Evolutionary conservation across 2,329 filamentous ascomycete species (phyloP).

Genomic region (Myriangium duriaei): DNA sequence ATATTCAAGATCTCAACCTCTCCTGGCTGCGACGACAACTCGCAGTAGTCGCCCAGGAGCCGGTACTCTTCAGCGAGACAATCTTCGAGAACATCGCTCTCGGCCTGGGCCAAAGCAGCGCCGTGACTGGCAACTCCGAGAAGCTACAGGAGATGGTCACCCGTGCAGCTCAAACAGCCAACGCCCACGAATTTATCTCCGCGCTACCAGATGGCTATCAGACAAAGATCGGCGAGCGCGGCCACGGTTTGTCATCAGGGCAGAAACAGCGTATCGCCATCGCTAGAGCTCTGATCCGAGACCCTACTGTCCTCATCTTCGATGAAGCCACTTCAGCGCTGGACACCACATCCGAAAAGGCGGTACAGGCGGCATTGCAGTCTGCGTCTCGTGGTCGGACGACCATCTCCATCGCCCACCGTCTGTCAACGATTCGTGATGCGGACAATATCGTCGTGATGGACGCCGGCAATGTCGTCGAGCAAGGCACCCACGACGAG

Average conservation of each 20-base stretch:
- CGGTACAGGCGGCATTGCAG: slow-evolving; percentile 27
- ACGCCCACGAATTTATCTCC: slow-evolving; percentile 12
- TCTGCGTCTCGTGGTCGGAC: slow-evolving; percentile 23
- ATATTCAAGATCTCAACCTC: slow-evolving; percentile 39
- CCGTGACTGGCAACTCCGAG: slow-evolving; percentile 45
- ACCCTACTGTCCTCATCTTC: slow-evolving; percentile 28
- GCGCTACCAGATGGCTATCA: slow-evolving; percentile 13
- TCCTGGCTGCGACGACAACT: slow-evolving; percentile 27
- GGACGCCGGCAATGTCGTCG: slow-evolving; percentile 25
- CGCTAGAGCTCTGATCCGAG: slow-evolving; percentile 29
- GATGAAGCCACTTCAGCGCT: slow-evolving; percentile 31
- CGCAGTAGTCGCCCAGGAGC: slow-evolving; percentile 28
- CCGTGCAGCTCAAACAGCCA: slow-evolving; percentile 8
- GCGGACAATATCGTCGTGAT: slow-evolving; percentile 33
- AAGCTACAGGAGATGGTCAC: slow-evolving; percentile 7
- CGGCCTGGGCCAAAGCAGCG: slow-evolving; percentile 38
- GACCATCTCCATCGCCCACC: slow-evolving; percentile 31
- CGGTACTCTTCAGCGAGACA: slow-evolving; percentile 31
- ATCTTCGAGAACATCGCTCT: slow-evolving; percentile 16
- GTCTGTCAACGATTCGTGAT: slow-evolving; percentile 28
- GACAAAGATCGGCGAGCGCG: slow-evolving; percentile 13
- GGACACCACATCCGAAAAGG: slow-evolving; percentile 17
- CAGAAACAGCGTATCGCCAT: slow-evolving; percentile 33
- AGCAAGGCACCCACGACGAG: slow-evolving; percentile 26
- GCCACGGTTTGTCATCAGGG: slow-evolving; percentile 21